These are phyloP conservation scores for Asterochloris sp. DNA, from an alignment of 139 green algal genomes.

Conservation along the genomic window DNA sequence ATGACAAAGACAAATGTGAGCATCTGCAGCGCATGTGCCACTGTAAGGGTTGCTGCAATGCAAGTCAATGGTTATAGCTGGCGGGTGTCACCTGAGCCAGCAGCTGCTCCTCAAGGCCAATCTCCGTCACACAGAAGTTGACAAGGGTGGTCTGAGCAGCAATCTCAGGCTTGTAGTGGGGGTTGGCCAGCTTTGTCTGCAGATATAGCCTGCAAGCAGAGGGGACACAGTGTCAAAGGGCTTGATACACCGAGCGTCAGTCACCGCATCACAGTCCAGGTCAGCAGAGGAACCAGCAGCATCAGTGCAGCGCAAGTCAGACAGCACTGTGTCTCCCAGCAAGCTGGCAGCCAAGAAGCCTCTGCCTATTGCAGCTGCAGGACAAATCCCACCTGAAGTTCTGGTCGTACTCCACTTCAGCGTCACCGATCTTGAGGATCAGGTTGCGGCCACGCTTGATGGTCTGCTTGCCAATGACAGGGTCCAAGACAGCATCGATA, in stretches of 20 bases:
- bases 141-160: constrained; percentile 83
- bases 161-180: constrained; percentile 91
- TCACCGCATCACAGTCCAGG: background rate
- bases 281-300: background rate
- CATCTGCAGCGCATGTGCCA: background rate
- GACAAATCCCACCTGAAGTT: constrained; percentile 46
- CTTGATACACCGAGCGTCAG: too few relatives aligned
- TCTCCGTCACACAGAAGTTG: constrained; percentile 91
- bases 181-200: constrained; percentile 86
- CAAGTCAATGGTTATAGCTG: background rate
- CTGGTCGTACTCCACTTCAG: constrained; percentile 68
- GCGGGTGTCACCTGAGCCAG: constrained; percentile 54
- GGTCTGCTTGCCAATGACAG: constrained; percentile 59
- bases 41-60: background rate
- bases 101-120: constrained; percentile 89
- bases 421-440: constrained; percentile 82
- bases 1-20: too few relatives aligned
- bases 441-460: constrained; percentile 69
- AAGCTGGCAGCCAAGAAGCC: background rate
- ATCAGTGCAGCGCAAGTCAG: background rate
- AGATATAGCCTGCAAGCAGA: constrained; percentile 60
- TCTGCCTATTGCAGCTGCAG: background rate
- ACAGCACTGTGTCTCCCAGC: background rate
- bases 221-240: background rate
- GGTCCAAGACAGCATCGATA: constrained; percentile 85